Evolutionary conservation across 306 rosid species (phyloP), one percentile per base, ranked within the genome.

Genomic region (Sesbania bispinosa): DNA sequence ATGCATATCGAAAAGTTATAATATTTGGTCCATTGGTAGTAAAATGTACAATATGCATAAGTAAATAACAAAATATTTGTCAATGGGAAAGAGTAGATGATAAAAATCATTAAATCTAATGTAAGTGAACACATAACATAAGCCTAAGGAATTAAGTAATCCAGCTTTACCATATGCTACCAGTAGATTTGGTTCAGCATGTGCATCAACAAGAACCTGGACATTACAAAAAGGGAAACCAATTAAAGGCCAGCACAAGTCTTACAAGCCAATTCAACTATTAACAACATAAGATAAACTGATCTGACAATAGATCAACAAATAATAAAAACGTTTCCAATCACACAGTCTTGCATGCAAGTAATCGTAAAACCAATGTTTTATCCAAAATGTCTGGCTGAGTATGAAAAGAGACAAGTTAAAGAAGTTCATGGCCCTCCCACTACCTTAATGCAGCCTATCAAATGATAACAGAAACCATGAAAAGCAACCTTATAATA

Each of bases 161-260:
- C 27, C 21, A 23, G 41, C 38, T 68, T 80, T 88, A 93, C 97
- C 97, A 79, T 90, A 93, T 35, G 98, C 97, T 75, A 93, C 96
- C 57, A 88, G 74, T 69, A 90, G 81, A 77, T 90, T 83, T 45
- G 98, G 96, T 79, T 93, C 90, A 57, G 86, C 86, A 77, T 60
- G 96, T 9, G 87, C 92, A 20, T 93, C 94, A 32, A 93, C 96
- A 73, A 93, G 83, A 74, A 93, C 88, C 98, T 93, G 85, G 65
- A 69, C 69, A 77, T 59, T 3, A 43, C 32, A 72, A 74, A 70
- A 60, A 53, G 52, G 51, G 30, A 74, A 74, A 33, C 51, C 10
- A 21, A 27, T 48, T 3, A 69, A 73, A 41, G 63, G 70, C 38
- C 36, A 14, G 63, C 38, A 65, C 32, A 51, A 43, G 23, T 67